Evolutionary conservation across 805 yeast genomes (phyloP), one percentile per base, ranked within the genome.

Genomic region (Lipomyces chichibuensis): DNA sequence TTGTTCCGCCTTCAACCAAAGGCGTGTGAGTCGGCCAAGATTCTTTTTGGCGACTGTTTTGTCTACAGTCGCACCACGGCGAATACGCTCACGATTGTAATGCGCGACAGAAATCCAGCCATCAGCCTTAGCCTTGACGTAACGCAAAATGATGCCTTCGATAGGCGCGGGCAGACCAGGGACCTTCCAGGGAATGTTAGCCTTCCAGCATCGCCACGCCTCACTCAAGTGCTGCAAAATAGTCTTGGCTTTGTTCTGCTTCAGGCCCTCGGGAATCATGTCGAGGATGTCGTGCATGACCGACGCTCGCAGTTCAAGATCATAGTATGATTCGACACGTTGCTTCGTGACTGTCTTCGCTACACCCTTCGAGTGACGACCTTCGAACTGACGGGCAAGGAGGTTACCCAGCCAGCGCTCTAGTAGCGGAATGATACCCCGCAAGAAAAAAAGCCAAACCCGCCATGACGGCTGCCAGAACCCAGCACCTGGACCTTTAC

Each of bases 161-260:
- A 95, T 86, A 0, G 98, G 98, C 62, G 85, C 89, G 1, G 99
- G 99, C 79, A 95, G 81, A 0, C 98, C 98, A 0, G 97, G 97
- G 17, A 95, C 98, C 72, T 91, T 88, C 98, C 98, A 95, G 0
- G 98, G 97, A 66, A 95, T 89, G 75, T 95, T 94, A 2, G 99
- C 99, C 77, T 95, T 95, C 99, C 99, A 95, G 77, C 98, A 95
- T 76, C 99, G 82, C 99, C 99, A 95, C 0, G 99, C 99, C 77
- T 95, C 99, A 75, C 96, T 90, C 65, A 95, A 82, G 78, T 95
- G 99, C 74, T 95, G 98, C 59, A 95, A 78, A 62, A 95, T 89
- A 0, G 96, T 87, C 74, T 90, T 89, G 0, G 97, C 87, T 76
- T 92, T 93, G 70, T 85, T 90, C 74, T 91, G 95, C 73, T 91